Percentiles rank a stretch among this genome's conserved stretches.
These are phyloP conservation scores for Bryoglossum gracile DNA, from an alignment of 495 filamentous ascomycete genomes.

Conservation along the genomic window DNA sequence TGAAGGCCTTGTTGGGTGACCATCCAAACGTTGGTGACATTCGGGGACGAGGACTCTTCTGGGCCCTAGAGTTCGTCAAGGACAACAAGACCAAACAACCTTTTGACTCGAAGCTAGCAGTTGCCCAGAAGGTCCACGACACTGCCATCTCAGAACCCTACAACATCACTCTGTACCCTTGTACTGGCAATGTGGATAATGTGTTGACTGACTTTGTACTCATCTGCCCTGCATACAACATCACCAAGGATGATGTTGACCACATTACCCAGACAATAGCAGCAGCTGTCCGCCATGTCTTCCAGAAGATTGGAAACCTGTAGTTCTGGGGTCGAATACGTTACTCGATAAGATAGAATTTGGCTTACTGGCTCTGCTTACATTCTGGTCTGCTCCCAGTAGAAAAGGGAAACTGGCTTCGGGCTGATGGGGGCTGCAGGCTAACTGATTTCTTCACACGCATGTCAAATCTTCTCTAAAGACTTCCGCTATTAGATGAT, in stretches of 20 bases:
- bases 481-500: too few species aligned
- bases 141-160: constrained; percentile 43
- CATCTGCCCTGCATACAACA: constrained; percentile 67
- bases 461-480: too few species aligned
- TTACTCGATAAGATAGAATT: too few species aligned
- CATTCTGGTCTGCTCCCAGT: too few species aligned
- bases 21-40: constrained; percentile 58
- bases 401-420: too few species aligned
- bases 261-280: constrained; percentile 44
- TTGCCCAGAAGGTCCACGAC: constrained; percentile 45
- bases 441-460: too few species aligned
- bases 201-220: constrained; percentile 66
- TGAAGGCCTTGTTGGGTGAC: constrained; percentile 35
- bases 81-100: constrained; percentile 40
- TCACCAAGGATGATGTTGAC: constrained; percentile 54
- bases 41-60: constrained; percentile 57
- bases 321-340: too few species aligned
- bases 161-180: constrained; percentile 63
- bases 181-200: constrained; percentile 60
- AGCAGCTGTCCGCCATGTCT: constrained; percentile 23
- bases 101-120: constrained; percentile 36
- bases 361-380: too few species aligned
- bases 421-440: too few species aligned
- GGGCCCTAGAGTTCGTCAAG: constrained; percentile 52
- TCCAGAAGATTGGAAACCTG: constrained; percentile 14